Evolutionary conservation across 768 basidiomycete genomes (phyloP), one percentile per base, ranked within the genome.

Genomic region (Solioccasus polychromus): DNA sequence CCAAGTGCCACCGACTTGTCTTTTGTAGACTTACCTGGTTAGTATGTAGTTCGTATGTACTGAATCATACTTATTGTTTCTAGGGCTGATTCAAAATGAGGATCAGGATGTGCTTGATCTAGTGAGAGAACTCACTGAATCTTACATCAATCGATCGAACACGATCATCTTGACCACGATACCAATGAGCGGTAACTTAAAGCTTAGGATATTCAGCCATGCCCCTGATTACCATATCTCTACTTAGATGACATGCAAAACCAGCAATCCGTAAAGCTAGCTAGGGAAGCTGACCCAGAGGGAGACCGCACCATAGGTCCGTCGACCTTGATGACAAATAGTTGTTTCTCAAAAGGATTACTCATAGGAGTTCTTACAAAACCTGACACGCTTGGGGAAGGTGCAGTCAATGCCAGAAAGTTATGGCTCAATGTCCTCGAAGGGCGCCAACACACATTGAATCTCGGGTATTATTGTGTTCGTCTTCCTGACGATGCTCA

Each of bases 391-490:
- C 61, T 88, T 1, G 58, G 64, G 1, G 34, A 51, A 0, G 80
- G 80, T 9, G 67, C 74, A 3, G 70, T 58, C 4, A 67, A 72
- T 32, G 35, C 69, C 36, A 73, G 65, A 14, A 36, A 67, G 26
- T 34, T 29, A 22, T 86, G 84, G 82, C 63, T 69, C 17, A 67
- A 72, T 1, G 67, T 80, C 3, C 61, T 86, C 5, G 69, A 78
- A 47, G 79, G 77, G 25, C 68, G 67, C 32, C 20, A 53, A 23
- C 63, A 85, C 53, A 42, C n/a, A 14, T 63, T 85, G 46, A 70
- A 55, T 28, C 79, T 79, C 42, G 77, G 85, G 8, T 86, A 85
- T 47, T 85, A 79, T 44, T 82, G 80, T n/a, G 80, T 84, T 24
- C 80, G 80, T 35, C 77, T 83, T 9, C 80, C 81, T 0, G 75